Base-by-base conservation (phyloP, 2,329 filamentous ascomycete species). In the Tolypocladium ophioglossoides region DNA sequence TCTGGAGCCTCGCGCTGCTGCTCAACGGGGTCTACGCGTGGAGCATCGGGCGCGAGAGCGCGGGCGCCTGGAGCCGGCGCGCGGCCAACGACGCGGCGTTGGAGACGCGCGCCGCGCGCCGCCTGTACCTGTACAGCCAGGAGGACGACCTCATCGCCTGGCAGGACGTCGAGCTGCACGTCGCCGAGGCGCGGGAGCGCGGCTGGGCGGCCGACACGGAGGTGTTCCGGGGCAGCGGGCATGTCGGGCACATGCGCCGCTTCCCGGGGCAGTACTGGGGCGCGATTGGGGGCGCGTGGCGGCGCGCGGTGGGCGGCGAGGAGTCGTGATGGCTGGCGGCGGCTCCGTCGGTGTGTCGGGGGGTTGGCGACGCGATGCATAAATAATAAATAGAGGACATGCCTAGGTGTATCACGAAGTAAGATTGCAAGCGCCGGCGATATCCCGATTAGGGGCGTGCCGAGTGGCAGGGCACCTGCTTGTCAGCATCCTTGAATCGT, bases 221-320 rank as follows among this genome's bases (percentile, higher is more conserved):
- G 55, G 61, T 76, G 34, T 86, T 86, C 57, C 73, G 80, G 51
- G 78, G 75, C 4, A 82, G 78, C 51, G 69, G 74, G 1, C 83
- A 87, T 64, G 83, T 84, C 20, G 80, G 79, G 1, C 82, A 86
- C 62, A 78, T 86, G 70, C 71, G 77, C 20, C 68, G 74, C 64
- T 75, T 83, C 54, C 75, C 77, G 1, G 73, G 73, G 35, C 71
- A 76, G 63, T 87, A 86, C 62, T 86, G 83, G 83, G 62, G 59
- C 1, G 66, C 71, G 0, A 74, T 79, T 10, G 51, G 52, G 12
- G 54, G 57, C 3, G 62, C 65, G 1, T 70, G 68, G 68, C 38
- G 46, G 38, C 27, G 35, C 41, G 52, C 48, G 18, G 16, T 52
- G 11, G 48, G 4, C 32, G 47, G n/a, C 3, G 30, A 1, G 7